Conservation (phyloP, 2,329 filamentous ascomycete genomes). For the Coniochaeta sp. region DNA sequence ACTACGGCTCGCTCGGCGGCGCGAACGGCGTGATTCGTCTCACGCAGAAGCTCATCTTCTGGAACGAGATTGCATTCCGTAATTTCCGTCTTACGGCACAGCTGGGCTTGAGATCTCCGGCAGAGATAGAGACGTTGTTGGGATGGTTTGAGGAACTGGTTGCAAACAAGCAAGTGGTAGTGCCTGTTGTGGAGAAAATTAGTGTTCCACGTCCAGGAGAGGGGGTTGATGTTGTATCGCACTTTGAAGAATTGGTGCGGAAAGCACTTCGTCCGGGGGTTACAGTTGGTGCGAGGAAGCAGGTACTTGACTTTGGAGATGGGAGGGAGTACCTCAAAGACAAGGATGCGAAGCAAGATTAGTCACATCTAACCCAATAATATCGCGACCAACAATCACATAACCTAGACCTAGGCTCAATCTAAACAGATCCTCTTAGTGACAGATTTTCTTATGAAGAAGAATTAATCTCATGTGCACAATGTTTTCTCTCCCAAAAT, state of each 20-base stretch:
- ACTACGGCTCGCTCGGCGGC: constrained; percentile 10
- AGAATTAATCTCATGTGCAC: too few relatives aligned
- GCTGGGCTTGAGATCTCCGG: neutral
- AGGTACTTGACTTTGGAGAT: neutral
- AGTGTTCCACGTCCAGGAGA: neutral
- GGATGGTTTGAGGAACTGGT: neutral
- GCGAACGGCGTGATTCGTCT: neutral
- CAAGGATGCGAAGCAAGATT: too few relatives aligned
- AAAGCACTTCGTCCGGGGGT: neutral
- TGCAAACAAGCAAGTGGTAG: neutral
- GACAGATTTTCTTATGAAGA: too few relatives aligned
- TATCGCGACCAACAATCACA: neutral
- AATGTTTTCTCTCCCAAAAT: too few relatives aligned
- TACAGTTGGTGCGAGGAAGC: neutral
- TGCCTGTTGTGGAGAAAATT: neutral
- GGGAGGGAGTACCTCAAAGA: neutral
- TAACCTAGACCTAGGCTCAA: too few relatives aligned
- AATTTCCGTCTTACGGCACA: neutral
- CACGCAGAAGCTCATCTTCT: neutral
- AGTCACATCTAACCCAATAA: too few relatives aligned
- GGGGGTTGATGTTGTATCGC: neutral
- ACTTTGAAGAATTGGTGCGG: neutral
- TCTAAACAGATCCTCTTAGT: too few relatives aligned
- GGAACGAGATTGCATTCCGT: neutral
- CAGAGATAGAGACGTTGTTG: neutral